Conservation (phyloP, 2,329 filamentous ascomycete genomes). For the Fusarium xyrophilum region DNA sequence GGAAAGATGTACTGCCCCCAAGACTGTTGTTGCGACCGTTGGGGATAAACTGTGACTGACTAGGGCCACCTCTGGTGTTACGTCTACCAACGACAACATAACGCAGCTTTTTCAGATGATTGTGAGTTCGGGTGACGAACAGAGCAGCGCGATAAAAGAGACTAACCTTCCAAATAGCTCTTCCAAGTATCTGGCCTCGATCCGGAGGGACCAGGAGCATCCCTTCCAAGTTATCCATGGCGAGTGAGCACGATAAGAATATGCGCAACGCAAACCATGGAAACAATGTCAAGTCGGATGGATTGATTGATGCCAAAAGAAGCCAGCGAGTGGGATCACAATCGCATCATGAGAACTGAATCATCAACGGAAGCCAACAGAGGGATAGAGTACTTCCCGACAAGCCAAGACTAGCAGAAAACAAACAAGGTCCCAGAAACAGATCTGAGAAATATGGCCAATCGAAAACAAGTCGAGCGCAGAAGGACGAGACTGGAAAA, state of each 20-base stretch:
- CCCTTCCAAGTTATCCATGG: slow-evolving; percentile 54
- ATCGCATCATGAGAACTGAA: slow-evolving; percentile 38
- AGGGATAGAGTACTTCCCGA: not conserved
- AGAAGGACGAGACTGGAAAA: slow-evolving; percentile 1
- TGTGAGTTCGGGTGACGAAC: slow-evolving; percentile 12
- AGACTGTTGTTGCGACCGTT: slow-evolving; percentile 50
- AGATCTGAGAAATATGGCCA: not conserved
- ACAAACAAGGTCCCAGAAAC: not conserved
- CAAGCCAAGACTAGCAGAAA: not conserved
- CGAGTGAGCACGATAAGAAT: slow-evolving; percentile 9
- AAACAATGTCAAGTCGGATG: not conserved
- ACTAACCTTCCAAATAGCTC: slow-evolving; percentile 61
- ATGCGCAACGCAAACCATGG: not conserved
- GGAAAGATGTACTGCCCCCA: slow-evolving; percentile 46
- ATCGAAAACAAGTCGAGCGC: slow-evolving; percentile 1
- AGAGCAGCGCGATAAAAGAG: not conserved
- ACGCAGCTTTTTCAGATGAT: slow-evolving; percentile 55
- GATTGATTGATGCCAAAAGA: not conserved
- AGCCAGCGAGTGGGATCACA: slow-evolving; percentile 23
- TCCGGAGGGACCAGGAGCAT: slow-evolving; percentile 59
- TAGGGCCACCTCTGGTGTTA: slow-evolving; percentile 42
- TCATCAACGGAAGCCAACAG: slow-evolving; percentile 15
- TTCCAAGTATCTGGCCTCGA: slow-evolving; percentile 57
- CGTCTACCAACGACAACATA: slow-evolving; percentile 63
- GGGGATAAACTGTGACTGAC: slow-evolving; percentile 51